Base-by-base conservation (phyloP, 805 yeast genomes). In the Saccharomycopsis guyanensis region DNA sequence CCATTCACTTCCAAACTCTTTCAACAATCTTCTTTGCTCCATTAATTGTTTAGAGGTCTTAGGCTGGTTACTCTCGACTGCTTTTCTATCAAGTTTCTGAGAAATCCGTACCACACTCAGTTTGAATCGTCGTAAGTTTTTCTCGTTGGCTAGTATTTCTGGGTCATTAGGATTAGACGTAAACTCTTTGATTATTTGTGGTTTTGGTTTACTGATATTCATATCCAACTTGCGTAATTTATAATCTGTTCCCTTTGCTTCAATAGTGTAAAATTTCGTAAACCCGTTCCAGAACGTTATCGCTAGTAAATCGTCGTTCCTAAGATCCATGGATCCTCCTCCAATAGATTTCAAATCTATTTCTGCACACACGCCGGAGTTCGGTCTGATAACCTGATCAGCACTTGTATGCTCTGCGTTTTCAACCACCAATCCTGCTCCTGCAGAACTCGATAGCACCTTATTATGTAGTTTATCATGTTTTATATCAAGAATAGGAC, bases 271-370 rank as follows among this genome's bases (percentile, higher is more conserved):
- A 38, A 69, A 59, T 38, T 72, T 61, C 2, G 66, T 54, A 24
- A 53, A 62, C 2, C 66, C 86, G 70, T 63, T 75, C 81, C 86
- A 82, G 53, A 69, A 73, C 46, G 60, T 71, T 56, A 58, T 58
- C 38, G 66, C 62, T 1, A 74, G 38, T 4, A 58, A 46, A 3
- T 57, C 55, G 2, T 61, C 58, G 15, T 53, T 40, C 2, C 59
- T 34, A 3, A 47, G 41, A 2, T 49, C 52, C 1, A 66, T 46
- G 3, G 62, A 57, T 1, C 66, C 53, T 2, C 70, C 56, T 25
- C 74, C 74, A 24, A 66, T 68, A 38, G 68, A 70, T 36, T 63
- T 64, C 3, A 63, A 50, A 38, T 38, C 39, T 4, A 10, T 20
- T 23, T 34, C 49, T 38, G 22, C 16, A 12, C 24, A 19, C 13